Evolutionary conservation across 768 basidiomycete genomes (phyloP).

Genomic region (Trichaptum fuscoviolaceum): DNA sequence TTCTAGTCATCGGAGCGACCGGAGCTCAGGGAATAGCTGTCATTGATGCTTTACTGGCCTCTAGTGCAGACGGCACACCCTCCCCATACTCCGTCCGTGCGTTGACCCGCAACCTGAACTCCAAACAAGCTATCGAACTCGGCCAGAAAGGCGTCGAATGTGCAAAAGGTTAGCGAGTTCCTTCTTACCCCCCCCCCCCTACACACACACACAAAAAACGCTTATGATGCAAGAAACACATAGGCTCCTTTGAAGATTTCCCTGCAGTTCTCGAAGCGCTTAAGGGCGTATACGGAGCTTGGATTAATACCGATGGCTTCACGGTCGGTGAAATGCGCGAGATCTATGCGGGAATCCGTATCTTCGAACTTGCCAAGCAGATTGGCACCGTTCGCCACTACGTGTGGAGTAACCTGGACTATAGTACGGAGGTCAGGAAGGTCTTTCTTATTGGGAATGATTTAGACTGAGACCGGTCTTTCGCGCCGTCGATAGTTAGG

Average conservation of each 20-base stretch:
- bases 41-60: conserved; percentile 31
- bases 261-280: conserved; percentile 25
- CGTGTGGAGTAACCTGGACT: conserved; percentile 40
- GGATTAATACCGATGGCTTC: conserved; percentile 33
- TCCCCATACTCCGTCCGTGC: conserved; percentile 40
- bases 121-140: conserved; percentile 30
- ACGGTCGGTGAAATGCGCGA: conserved; percentile 37
- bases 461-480: not conserved
- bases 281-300: conserved; percentile 33
- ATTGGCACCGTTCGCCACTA: conserved; percentile 30
- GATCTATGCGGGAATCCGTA: conserved; percentile 33
- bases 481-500: conserved; percentile 12
- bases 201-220: not conserved
- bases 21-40: conserved; percentile 40
- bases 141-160: conserved; percentile 32
- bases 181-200: not conserved
- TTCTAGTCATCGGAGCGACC: conserved; percentile 42
- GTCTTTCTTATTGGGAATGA: conserved; percentile 18
- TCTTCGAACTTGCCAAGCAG: conserved; percentile 36
- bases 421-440: conserved; percentile 31
- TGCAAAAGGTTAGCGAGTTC: conserved; percentile 26
- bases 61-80: conserved; percentile 29
- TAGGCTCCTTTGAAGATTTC: conserved; percentile 31
- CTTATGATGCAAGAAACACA: not conserved
- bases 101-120: conserved; percentile 31